Base-by-base conservation (phyloP, 2,329 filamentous ascomycete species). In the Arthrobotrys musiformis region DNA sequence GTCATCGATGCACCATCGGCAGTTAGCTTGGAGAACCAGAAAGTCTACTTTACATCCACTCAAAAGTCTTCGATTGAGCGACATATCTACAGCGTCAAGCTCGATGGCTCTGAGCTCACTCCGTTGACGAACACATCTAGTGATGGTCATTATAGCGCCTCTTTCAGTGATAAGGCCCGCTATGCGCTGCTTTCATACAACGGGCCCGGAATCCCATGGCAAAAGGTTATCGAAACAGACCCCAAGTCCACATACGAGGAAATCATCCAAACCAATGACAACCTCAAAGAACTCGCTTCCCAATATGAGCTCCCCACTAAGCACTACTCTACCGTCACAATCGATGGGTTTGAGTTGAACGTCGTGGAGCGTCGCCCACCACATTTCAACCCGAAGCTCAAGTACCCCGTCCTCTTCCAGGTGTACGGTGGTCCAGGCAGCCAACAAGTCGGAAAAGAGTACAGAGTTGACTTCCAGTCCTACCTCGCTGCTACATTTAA, bases 341-440 rank as follows among this genome's bases (percentile, higher is more conserved):
- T 98, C 15, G 91, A 95, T 78, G 92, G 90, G 33, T 90, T 92
- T 80, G 88, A 90, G 17, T 84, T 92, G 15, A 89, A 92, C 75
- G 86, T 91, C 11, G 85, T 98, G 13, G 95, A 99, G 84, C 91
- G 93, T 30, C 91, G 93, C 0, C 95, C 95, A 4, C 92, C 94
- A 0, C 91, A 97, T 83, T 99, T 98, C 82, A 88, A 93, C 82
- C 86, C 89, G 17, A 90, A 89, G 81, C 94, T 92, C 84, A 90
- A 92, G 82, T 98, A 99, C 81, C 95, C 95, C 0, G 93, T 99
- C 0, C 88, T 99, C 3, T 99, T 99, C 86, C 91, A 92, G 81
- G 90, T 97, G 74, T 99, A 99, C 85, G 94, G 93, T 24, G 95
- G 95, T 0, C 95, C 95, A 0, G 93, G 92, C n/a, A 97, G 93